phyloP scores from a whole-genome alignment of 2,329 filamentous ascomycete species.

The Blastomyces gilchristii region DNA sequence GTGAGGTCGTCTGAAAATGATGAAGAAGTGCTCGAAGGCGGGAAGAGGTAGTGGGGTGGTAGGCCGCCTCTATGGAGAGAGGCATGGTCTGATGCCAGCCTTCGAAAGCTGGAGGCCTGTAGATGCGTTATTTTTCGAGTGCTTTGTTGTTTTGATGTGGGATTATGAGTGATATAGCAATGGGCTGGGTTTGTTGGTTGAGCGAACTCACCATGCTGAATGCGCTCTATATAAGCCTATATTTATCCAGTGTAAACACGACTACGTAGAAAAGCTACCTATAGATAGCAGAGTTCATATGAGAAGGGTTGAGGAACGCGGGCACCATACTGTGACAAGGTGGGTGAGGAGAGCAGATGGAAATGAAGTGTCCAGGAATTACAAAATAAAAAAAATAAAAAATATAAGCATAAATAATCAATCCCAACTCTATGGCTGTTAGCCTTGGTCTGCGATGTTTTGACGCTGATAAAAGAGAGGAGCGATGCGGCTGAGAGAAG shows the following conservation, averaged over 20 bases:
- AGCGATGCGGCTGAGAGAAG: not conserved
- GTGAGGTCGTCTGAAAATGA: constrained; percentile 45
- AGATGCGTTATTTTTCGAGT: not conserved
- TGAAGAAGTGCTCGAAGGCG: constrained; percentile 29
- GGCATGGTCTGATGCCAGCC: constrained; percentile 51
- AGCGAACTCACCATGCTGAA: constrained; percentile 1
- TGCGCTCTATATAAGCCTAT: not conserved
- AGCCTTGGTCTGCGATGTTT: not conserved
- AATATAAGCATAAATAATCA: not conserved
- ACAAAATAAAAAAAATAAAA: not conserved
- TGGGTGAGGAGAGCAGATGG: not conserved
- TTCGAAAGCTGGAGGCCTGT: constrained; percentile 39
- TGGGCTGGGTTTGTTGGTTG: not conserved
- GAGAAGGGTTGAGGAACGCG: not conserved
- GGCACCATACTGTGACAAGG: not conserved
- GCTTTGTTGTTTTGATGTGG: not conserved
- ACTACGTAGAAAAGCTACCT: no score
- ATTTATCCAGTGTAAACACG: not conserved
- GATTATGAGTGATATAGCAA: not conserved
- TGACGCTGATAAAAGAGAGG: not conserved
- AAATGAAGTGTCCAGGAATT: not conserved
- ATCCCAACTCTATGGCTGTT: not conserved
- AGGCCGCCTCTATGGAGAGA: constrained; percentile 45
- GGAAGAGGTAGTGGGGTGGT: constrained; percentile 53
- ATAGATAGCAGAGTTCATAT: not conserved